Conservation (phyloP, 495 filamentous ascomycete species). For the Podospora comata region DNA sequence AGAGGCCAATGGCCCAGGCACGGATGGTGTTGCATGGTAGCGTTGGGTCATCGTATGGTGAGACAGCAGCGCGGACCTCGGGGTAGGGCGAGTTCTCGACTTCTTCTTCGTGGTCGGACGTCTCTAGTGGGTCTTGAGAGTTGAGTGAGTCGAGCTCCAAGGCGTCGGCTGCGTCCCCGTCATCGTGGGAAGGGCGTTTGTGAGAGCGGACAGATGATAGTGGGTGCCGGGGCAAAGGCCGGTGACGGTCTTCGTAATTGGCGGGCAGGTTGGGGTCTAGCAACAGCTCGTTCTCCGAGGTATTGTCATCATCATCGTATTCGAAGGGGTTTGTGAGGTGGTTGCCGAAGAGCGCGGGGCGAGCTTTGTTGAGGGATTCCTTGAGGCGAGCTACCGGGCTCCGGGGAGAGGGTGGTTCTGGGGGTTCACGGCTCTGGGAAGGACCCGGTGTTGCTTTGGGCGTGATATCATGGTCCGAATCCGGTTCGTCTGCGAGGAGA, state of each 20-base stretch:
- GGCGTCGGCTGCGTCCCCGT: slow-evolving; percentile 9
- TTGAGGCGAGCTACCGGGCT: slow-evolving; percentile 27
- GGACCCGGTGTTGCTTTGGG: slow-evolving; percentile 8
- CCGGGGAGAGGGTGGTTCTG: slow-evolving; percentile 22
- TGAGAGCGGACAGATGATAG: slow-evolving; percentile 37
- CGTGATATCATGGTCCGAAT: slow-evolving; percentile 1
- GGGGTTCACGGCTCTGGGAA: neutral
- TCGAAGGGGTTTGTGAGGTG: slow-evolving; percentile 18
- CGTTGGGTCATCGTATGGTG: slow-evolving; percentile 59
- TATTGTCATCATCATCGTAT: slow-evolving; percentile 32
- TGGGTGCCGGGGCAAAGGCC: slow-evolving; percentile 26
- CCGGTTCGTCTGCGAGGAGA: neutral
- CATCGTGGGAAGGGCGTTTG: slow-evolving; percentile 19
- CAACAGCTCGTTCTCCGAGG: slow-evolving; percentile 45
- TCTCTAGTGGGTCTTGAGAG: neutral
- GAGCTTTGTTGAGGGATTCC: slow-evolving; percentile 31
- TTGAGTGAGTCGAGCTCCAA: neutral
- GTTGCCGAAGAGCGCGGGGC: slow-evolving; percentile 35
- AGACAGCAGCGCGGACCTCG: slow-evolving; percentile 62
- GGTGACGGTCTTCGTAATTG: slow-evolving; percentile 31
- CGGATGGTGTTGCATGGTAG: slow-evolving; percentile 67
- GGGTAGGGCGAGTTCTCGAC: slow-evolving; percentile 65
- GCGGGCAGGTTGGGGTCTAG: slow-evolving; percentile 51
- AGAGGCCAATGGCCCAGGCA: slow-evolving; percentile 68
- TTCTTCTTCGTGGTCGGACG: slow-evolving; percentile 25